Evolutionary conservation across 2,329 filamentous ascomycete genomes (phyloP).

Genomic region (Diaporthe eres): DNA sequence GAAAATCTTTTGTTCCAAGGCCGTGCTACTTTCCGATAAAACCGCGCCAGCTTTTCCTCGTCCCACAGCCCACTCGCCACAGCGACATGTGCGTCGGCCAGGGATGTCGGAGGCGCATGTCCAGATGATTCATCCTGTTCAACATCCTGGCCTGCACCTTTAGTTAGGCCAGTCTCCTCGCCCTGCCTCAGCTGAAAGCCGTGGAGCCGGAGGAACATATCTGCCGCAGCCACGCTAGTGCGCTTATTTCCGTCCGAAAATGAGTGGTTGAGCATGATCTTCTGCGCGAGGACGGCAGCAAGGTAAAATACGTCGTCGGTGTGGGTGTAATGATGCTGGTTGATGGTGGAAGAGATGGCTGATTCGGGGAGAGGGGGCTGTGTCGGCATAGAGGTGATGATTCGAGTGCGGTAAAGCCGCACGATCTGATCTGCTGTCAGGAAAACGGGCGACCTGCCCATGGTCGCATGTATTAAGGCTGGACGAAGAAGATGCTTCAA

Average conservation of each 20-base stretch:
- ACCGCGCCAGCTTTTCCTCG: neutral
- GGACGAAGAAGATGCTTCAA: neutral
- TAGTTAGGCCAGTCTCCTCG: neutral
- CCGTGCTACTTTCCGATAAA: neutral
- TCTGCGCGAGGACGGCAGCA: slow-evolving; percentile 1
- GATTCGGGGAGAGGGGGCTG: neutral
- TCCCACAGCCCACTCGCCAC: slow-evolving; percentile 8
- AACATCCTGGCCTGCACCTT: no score
- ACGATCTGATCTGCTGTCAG: neutral
- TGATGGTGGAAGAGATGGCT: neutral
- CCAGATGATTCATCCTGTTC: no score
- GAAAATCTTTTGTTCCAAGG: no score
- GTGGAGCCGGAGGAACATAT: slow-evolving; percentile 9
- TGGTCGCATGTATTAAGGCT: neutral
- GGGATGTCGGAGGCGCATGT: neutral
- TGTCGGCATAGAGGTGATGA: slow-evolving; percentile 5
- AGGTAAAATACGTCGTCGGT: neutral
- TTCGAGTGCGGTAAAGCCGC: neutral
- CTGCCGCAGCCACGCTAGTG: slow-evolving; percentile 2
- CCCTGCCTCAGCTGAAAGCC: neutral
- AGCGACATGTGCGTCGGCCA: slow-evolving; percentile 12
- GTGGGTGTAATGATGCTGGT: neutral
- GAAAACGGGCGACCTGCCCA: neutral
- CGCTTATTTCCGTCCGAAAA: slow-evolving; percentile 21
- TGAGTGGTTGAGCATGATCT: neutral